A percentile compares a stretch with the other conserved stretches of the same genome.
These are phyloP conservation scores for Exobasidium cylindrosporum DNA, from an alignment of 1,284 basidiomycete species.

Conservation along the genomic window DNA sequence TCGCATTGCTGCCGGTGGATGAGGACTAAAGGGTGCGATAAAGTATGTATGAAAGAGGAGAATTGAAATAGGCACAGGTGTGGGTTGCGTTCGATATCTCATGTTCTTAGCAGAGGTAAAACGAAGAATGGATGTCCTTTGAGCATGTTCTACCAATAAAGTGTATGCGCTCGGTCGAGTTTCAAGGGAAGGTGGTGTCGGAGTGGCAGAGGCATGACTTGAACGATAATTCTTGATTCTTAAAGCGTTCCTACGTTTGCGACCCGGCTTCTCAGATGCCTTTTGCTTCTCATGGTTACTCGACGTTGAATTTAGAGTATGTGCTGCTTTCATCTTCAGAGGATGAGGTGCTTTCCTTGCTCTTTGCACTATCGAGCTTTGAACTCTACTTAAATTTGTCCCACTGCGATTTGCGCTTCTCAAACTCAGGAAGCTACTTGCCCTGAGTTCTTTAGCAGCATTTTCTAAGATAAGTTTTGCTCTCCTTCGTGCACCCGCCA, in stretches of 20 bases:
- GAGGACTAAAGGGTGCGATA: constrained; percentile 38
- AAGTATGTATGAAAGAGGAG: constrained; percentile 45
- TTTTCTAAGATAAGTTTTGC: constrained; percentile 15
- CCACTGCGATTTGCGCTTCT: constrained; percentile 9
- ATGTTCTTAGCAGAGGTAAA: constrained; percentile 16
- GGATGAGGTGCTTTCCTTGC: constrained; percentile 4
- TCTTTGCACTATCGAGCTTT: not conserved
- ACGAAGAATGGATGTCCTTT: constrained; percentile 20
- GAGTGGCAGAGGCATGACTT: not conserved
- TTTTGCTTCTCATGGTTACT: not conserved
- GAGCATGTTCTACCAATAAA: constrained; percentile 38
- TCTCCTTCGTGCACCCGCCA: constrained; percentile 19
- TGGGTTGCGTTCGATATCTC: constrained; percentile 16
- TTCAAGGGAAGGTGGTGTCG: constrained; percentile 20
- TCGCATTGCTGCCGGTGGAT: constrained; percentile 16
- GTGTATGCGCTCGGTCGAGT: constrained; percentile 35
- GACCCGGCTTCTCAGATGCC: not conserved
- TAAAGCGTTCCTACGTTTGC: constrained; percentile 5
- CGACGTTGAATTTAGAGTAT: not conserved
- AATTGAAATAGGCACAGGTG: constrained; percentile 21
- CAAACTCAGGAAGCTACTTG: constrained; percentile 2
- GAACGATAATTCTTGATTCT: constrained; percentile 8
- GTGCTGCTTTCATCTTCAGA: not conserved
- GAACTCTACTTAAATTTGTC: not conserved
- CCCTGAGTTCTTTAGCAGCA: constrained; percentile 3